phyloP scores from a whole-genome alignment of 495 filamentous ascomycete species.

The Immersiella caudata region DNA sequence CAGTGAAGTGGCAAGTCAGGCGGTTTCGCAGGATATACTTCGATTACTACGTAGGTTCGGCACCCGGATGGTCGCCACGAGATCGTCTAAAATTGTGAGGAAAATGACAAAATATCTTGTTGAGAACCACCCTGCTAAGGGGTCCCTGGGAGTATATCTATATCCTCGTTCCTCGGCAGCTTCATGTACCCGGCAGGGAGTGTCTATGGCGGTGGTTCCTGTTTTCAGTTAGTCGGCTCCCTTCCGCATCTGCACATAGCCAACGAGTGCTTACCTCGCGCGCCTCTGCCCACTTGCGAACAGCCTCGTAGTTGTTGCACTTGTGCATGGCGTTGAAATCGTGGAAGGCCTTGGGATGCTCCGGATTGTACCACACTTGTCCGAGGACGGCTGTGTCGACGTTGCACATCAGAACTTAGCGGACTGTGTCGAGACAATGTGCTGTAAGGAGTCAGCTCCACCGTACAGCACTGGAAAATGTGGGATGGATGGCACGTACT shows the following conservation, averaged over 20 bases:
- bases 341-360: constrained; percentile 49
- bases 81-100: no score
- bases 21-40: no score
- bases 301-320: constrained; percentile 58
- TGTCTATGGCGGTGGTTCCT: constrained; percentile 10
- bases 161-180: not conserved
- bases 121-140: no score
- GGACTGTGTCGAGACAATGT: constrained; percentile 59
- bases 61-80: no score
- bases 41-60: no score
- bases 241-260: not conserved
- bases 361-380: constrained; percentile 52
- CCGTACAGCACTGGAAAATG: no score
- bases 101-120: no score
- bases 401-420: constrained; percentile 61
- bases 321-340: constrained; percentile 60
- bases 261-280: constrained; percentile 38
- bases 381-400: constrained; percentile 56
- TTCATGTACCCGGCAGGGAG: constrained; percentile 20
- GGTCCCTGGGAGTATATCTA: not conserved
- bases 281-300: constrained; percentile 54
- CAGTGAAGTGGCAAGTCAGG: no score
- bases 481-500: constrained; percentile 28
- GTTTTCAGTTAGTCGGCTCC: not conserved
- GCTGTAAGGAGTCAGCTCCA: constrained; percentile 23